A percentile compares a stretch with the other conserved stretches of the same genome.
Conservation (phyloP, 345 rosid species). For the Eucalyptus sp. region DNA sequence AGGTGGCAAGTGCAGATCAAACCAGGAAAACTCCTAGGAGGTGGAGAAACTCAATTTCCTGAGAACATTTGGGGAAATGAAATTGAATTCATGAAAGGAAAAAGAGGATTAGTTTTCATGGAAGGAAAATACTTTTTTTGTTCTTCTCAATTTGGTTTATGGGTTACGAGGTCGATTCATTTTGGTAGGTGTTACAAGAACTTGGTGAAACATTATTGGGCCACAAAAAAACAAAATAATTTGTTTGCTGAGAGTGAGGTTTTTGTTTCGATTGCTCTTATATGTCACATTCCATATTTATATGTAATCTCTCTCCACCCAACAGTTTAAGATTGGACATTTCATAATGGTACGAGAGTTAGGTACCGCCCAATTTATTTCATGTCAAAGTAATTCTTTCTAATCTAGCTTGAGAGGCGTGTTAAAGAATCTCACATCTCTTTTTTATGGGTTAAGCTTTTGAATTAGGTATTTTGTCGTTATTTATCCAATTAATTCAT, state of each 20-base stretch:
- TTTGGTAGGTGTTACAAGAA: neutral
- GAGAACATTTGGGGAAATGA: neutral
- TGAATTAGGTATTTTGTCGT: fast-evolving
- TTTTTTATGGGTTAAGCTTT: neutral
- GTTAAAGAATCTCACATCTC: neutral
- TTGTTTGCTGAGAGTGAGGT: neutral
- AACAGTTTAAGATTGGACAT: fast-evolving
- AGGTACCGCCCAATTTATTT: fast-evolving
- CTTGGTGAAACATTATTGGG: neutral
- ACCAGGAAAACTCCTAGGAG: conserved; percentile 68
- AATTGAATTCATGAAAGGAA: neutral
- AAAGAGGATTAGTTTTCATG: neutral
- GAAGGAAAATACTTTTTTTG: neutral
- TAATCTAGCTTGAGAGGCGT: neutral
- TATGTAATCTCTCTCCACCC: fast-evolving
- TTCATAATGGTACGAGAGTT: neutral
- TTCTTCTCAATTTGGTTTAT: neutral
- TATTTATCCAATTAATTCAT: neutral
- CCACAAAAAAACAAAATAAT: neutral
- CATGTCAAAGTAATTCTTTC: neutral
- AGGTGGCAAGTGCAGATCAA: conserved; percentile 37
- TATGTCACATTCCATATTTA: neutral
- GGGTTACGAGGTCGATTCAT: neutral
- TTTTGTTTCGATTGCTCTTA: neutral
- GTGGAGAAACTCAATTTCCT: conserved; percentile 96